Evolutionary conservation across 768 basidiomycete species (phyloP), one percentile per base, ranked within the genome.

Genomic region (Leccinellum luteum): DNA sequence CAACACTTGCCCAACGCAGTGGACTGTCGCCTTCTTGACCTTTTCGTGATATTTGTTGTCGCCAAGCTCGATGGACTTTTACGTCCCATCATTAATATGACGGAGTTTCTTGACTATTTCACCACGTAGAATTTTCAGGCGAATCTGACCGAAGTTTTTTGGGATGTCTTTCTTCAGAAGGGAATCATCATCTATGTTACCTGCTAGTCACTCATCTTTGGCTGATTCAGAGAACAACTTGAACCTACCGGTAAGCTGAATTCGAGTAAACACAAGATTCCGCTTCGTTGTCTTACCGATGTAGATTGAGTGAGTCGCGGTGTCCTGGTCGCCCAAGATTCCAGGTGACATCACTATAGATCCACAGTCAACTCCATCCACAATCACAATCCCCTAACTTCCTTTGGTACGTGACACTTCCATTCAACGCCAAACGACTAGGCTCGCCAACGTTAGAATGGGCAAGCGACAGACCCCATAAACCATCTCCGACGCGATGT

Each of bases 71-170:
- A 23, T 21, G 12, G 44, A 10, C 35, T n/a, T 15, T 9, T n/a
- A 8, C 9, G 9, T n/a, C 44, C 21, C 21, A 45, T 4, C 21
- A 45, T 4, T 45, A 45, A 10, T 45, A 12, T 12, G 19, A 27
- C n/a, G 23, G n/a, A 1, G n/a, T n/a, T 2, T 3, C 25, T 8
- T 4, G 30, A 31, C n/a, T 3, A 15, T 2, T 6, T n/a, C 1
- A 15, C 68, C 68, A 31, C 48, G 53, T 6, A 0, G 0, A 7
- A 66, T 45, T 19, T 0, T 19, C 30, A 67, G n/a, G 12, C 27
- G 14, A 10, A 66, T 68, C n/a, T 63, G 55, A n/a, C 63, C 67
- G 1, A 68, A 31, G 17, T 49, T n/a, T 14, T 57, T 60, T 14
- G 58, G 45, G 13, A 43, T 31, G n/a, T 35, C 23, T 41, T 58